phyloP scores from a whole-genome alignment of 192 early-diverging fungal genomes.

The Globomyces pollinis-pini region DNA sequence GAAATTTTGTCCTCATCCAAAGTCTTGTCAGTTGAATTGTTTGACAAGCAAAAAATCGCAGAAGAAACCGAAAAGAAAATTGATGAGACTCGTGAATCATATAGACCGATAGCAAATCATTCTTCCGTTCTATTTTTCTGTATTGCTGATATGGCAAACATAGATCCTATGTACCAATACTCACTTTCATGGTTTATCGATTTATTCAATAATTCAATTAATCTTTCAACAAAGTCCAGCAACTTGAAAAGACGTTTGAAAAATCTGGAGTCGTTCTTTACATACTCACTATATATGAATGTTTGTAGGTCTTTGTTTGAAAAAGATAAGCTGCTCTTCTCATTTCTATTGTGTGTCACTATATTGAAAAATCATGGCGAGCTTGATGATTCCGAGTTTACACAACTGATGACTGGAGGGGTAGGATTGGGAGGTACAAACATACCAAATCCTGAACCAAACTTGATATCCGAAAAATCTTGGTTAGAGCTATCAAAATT shows the following conservation, averaged over 20 bases:
- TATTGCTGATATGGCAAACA: slow-evolving; percentile 59
- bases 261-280: slow-evolving; percentile 57
- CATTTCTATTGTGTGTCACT: slow-evolving; percentile 47
- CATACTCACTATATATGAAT: slow-evolving; percentile 57
- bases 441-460: slow-evolving; percentile 42
- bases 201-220: slow-evolving; percentile 48
- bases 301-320: slow-evolving; percentile 62
- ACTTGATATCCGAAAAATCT: slow-evolving; percentile 43
- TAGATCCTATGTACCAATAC: slow-evolving; percentile 66
- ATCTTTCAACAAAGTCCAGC: slow-evolving; percentile 45
- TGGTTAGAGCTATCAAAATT: slow-evolving; percentile 48
- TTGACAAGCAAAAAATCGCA: slow-evolving; percentile 61
- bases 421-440: slow-evolving; percentile 32
- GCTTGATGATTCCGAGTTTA: slow-evolving; percentile 44
- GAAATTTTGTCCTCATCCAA: slow-evolving; percentile 53
- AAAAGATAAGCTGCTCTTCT: slow-evolving; percentile 61
- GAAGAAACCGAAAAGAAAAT: slow-evolving; percentile 63
- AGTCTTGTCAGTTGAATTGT: slow-evolving; percentile 49
- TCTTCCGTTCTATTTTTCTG: slow-evolving; percentile 55
- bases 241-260: slow-evolving; percentile 53
- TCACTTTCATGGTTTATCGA: slow-evolving; percentile 63
- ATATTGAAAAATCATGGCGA: slow-evolving; percentile 46
- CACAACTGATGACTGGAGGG: slow-evolving; percentile 49
- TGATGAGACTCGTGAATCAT: slow-evolving; percentile 59
- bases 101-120: slow-evolving; percentile 59